Base-by-base conservation (phyloP, 2,329 filamentous ascomycete species). In the Fusarium praegraminearum region DNA sequence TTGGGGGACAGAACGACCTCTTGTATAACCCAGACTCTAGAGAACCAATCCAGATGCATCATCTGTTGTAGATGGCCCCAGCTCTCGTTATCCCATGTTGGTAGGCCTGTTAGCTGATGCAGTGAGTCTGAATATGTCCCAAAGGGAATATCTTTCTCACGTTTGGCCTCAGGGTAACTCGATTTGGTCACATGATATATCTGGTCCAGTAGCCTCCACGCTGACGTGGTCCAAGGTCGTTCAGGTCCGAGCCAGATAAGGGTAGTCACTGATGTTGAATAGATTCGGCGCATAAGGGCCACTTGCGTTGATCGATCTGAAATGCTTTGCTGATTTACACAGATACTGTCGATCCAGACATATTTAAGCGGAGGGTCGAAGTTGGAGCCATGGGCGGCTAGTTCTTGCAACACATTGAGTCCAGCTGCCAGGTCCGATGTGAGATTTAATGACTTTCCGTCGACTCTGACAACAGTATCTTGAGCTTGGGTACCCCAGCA, bases 311-410 rank as follows among this genome's bases (percentile, higher is more conserved):
- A 55, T 12, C 52, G 52, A 28, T 55, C 52, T 30, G 22, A 7
- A 16, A 49, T 36, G 1, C 52, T 55, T 30, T 55, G 22, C n/a
- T 55, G 52, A 2, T 55, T 49, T 1, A 55, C 30, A 2, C 52
- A 55, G 5, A 55, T 55, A 8, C 22, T 55, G 1, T 55, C 52
- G n/a, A 55, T 55, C 52, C 52, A 55, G 15, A 55, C 20, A n/a
- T 55, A 22, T 3, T 1, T 55, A 1, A 49, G 41, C n/a, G 41
- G 52, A 15, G 41, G n/a, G 2, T 47, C 6, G 5, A 55, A 47
- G 24, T 24, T 18, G 3, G 32, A 47, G 15, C 18, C 24, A 12
- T 36, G 13, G 18, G 11, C 5, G 33, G 52, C 52, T 22, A 49
- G n/a, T 5, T 22, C 7, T 47, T 49, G 32, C 5, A 55, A 24